Base-by-base conservation (phyloP, 2,329 filamentous ascomycete genomes). In the Paecilomyces fulvus region DNA sequence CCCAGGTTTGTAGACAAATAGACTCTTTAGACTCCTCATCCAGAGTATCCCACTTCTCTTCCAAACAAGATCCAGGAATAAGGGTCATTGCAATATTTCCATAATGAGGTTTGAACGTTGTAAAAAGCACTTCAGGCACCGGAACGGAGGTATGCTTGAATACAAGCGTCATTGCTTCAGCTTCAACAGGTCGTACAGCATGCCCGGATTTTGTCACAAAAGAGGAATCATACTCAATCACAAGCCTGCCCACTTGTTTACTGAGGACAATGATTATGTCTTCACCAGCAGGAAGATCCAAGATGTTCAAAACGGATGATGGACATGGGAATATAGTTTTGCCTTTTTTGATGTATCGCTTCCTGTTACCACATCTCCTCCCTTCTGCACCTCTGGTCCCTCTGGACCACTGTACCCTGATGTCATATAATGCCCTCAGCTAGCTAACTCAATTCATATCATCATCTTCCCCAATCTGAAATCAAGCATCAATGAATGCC, bases 101-200 rank as follows among this genome's bases (percentile, higher is more conserved):
- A n/a, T 25, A 51, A 50, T 58, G 51, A 25, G 25, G 10, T 37
- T 31, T 25, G 30, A 57, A 58, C 30, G 21, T 37, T 10, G 54
- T 53, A 30, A 49, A 57, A 53, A 62, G 43, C 21, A 67, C 56
- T 54, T 62, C 54, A 25, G 64, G 56, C 11, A 62, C 55, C 25
- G 28, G 62, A 46, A 65, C 54, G 10, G 60, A 56, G 37, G 60
- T 63, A 53, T 59, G 51, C 23, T 57, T 56, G 49, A 31, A 61
- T 21, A 64, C 59, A 56, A 63, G 59, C 30, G 28, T 60, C 61
- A 64, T 64, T 37, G 63, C 62, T 58, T 64, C 61, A 20, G 57
- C 60, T 46, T 37, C 14, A 37, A n/a, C 33, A 17, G 14, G 33
- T 7, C 4, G 33, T 46, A 66, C 62, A 23, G 54, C 54, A 49